These are phyloP conservation scores for Talaromyces nanjingensis DNA, from an alignment of 495 filamentous ascomycete genomes.

Conservation along the genomic window DNA sequence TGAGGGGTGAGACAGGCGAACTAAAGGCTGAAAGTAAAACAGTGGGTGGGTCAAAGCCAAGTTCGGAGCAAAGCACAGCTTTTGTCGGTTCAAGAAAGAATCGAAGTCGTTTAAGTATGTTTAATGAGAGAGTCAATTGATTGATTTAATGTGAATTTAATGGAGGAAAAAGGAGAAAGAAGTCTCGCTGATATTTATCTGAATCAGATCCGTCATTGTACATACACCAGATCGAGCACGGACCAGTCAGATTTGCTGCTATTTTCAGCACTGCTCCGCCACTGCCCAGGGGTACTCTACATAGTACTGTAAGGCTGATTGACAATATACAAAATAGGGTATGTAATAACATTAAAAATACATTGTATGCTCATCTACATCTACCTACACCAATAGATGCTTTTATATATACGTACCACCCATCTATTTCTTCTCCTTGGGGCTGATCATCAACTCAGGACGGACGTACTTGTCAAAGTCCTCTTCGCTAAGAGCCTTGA, in stretches of 20 bases:
- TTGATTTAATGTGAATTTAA: background rate
- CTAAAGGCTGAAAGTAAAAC: background rate
- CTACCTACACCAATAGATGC: background rate
- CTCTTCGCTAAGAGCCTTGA: slow-evolving; percentile 80
- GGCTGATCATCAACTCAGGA: slow-evolving; percentile 95
- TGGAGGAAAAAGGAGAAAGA: background rate
- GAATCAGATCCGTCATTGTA: background rate
- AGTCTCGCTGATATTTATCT: background rate
- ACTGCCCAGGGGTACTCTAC: background rate
- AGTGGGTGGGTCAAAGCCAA: background rate
- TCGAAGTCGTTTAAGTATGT: background rate
- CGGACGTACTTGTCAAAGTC: slow-evolving; percentile 88
- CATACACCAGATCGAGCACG: background rate
- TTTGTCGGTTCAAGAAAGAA: background rate
- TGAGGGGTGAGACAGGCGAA: background rate
- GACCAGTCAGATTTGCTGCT: background rate
- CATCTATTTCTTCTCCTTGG: slow-evolving; percentile 52
- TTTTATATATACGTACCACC: background rate
- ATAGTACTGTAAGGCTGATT: background rate
- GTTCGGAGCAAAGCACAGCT: background rate
- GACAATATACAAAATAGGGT: background rate
- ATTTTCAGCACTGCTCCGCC: slow-evolving; percentile 3
- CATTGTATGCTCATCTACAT: slow-evolving; percentile 2
- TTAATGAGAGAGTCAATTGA: background rate
- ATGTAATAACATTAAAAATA: slow-evolving; percentile 1